Evolutionary conservation across 1,284 basidiomycete genomes (phyloP).

Genomic region (Ustilago hordei): DNA sequence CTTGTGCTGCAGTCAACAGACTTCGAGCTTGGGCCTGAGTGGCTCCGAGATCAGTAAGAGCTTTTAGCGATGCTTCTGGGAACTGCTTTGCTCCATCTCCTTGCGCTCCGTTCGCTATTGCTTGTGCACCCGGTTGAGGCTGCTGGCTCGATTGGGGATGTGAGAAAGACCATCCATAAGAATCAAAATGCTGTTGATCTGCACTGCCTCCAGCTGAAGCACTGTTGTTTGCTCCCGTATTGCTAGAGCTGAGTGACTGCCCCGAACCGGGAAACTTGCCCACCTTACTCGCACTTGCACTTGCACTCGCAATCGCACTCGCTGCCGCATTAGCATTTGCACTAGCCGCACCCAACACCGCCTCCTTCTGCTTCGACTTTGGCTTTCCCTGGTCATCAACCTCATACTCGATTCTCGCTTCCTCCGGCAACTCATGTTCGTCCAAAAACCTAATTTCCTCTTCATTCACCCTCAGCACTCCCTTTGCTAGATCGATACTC

Average conservation of each 20-base stretch:
- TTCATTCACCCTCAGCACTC: constrained; percentile 87
- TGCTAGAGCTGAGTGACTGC: constrained; percentile 66
- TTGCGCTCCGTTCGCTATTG: constrained; percentile 12
- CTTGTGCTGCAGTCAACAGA: constrained; percentile 81
- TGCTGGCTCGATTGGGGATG: constrained; percentile 14
- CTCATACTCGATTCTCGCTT: constrained; percentile 58
- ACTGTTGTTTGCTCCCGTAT: not conserved
- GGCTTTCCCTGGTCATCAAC: constrained; percentile 61
- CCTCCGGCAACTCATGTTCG: constrained; percentile 88
- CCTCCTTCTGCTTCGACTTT: constrained; percentile 22
- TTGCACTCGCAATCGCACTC: constrained; percentile 1
- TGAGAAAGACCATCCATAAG: constrained; percentile 55
- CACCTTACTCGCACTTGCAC: not conserved
- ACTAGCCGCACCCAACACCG: constrained; percentile 16
- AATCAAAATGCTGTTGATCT: constrained; percentile 59
- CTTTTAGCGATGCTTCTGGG: constrained; percentile 59
- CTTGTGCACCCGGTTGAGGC: constrained; percentile 31
- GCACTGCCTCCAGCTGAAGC: not conserved
- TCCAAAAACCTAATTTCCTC: constrained; percentile 87
- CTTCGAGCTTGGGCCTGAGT: constrained; percentile 80
- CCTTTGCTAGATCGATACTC: constrained; percentile 89
- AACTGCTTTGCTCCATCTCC: constrained; percentile 55
- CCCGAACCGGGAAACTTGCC: constrained; percentile 77
- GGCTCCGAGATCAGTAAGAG: constrained; percentile 77
- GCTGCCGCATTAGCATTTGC: constrained; percentile 48